Base-by-base conservation (phyloP, 176 grass and related monocot species). In the Poa pratensis region DNA sequence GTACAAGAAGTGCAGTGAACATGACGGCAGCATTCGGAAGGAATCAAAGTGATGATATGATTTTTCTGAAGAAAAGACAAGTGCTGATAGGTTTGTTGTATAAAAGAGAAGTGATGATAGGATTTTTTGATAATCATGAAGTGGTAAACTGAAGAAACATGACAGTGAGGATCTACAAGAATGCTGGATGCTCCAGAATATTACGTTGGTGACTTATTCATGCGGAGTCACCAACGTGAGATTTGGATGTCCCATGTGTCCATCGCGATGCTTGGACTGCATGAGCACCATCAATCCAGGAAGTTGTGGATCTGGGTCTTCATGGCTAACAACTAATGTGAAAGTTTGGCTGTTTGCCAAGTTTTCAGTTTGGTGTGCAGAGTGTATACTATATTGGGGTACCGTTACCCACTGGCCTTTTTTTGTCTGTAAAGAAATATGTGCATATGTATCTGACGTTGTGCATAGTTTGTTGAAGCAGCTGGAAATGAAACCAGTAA, bases 401-500 rank as follows among this genome's bases (percentile, higher is more conserved):
- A 23, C 32, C 8, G 35, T 9, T 70, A 53, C 20, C 80, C n/a
- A 9, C 20, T 11, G 2, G 40, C n/a, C 9, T 76, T 73, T 59
- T 57, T 60, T 60, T 60, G 66, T 67, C 73, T 61, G 71, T 61
- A 57, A 78, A 82, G 54, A 20, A 35, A 72, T 24, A 48, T 86
- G 43, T 58, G 19, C 48, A 57, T 77, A 74, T 74, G 71, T 66
- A 77, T 88, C 12, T 63, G 64, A 63, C 73, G 73, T 26, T 82
- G 64, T 86, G 83, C 66, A 83, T 78, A 90, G 83, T 82, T 30
- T 77, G 30, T 78, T 65, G 73, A 69, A 86, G 48, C 54, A 79
- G 24, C 63, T 84, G 19, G 22, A 68, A 68, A 53, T 84, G 76
- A 19, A 80, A 61, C 23, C 75, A 71, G 23, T 34, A 69, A 51